A percentile compares a stretch with the other conserved stretches of the same genome.
Evolutionary conservation across 805 yeast genomes (phyloP).

Genomic region (Candida michaelii): DNA sequence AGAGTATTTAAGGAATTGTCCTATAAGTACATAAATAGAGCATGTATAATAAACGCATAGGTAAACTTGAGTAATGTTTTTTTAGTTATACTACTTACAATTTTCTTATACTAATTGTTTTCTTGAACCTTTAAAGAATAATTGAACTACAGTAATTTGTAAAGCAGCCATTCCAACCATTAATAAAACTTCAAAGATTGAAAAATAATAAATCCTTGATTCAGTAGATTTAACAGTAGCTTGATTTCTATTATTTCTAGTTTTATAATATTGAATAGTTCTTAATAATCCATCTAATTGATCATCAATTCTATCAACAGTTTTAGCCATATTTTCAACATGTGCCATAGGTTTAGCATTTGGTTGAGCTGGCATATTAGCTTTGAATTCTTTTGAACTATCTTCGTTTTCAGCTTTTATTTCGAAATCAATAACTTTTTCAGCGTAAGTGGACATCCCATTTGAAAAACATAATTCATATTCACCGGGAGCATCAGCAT

Average conservation of each 20-base stretch:
- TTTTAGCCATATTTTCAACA: slow-evolving; percentile 51
- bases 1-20: slow-evolving; percentile 74
- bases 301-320: slow-evolving; percentile 57
- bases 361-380: slow-evolving; percentile 58
- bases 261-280: slow-evolving; percentile 76
- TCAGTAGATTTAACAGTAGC: slow-evolving; percentile 81
- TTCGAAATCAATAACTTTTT: slow-evolving; percentile 83
- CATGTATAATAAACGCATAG: slow-evolving; percentile 5
- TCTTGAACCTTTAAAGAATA: slow-evolving; percentile 70
- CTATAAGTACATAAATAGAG: slow-evolving; percentile 37
- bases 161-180: slow-evolving; percentile 74
- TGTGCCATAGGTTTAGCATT: slow-evolving; percentile 50
- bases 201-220: slow-evolving; percentile 73
- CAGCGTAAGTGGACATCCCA: slow-evolving; percentile 78
- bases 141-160: slow-evolving; percentile 67
- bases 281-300: slow-evolving; percentile 58
- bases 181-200: slow-evolving; percentile 65
- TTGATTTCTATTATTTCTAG: slow-evolving; percentile 90
- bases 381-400: slow-evolving; percentile 44
- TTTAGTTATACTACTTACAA: background rate
- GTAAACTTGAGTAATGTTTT: background rate
- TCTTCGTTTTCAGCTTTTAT: slow-evolving; percentile 55
- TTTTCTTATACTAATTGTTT: slow-evolving; percentile 53
- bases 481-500: slow-evolving; percentile 68
- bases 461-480: slow-evolving; percentile 85